Percentiles rank a stretch among this genome's conserved stretches.
These are phyloP conservation scores for Clarireedia paspali DNA, from an alignment of 2,329 filamentous ascomycete genomes.

Conservation along the genomic window DNA sequence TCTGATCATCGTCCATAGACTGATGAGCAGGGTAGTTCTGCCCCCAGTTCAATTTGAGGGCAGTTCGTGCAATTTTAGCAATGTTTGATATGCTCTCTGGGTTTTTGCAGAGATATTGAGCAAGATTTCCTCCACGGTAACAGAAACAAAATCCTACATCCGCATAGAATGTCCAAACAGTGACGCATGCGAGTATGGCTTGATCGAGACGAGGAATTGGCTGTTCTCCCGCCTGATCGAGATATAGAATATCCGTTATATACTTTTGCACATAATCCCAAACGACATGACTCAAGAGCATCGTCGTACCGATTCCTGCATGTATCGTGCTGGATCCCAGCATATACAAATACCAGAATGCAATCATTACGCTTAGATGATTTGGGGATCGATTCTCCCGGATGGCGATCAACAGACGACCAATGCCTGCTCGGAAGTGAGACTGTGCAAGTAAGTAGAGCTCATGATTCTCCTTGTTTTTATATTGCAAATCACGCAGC, in stretches of 20 bases:
- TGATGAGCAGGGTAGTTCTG: not conserved
- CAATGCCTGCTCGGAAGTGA: constrained; percentile 2
- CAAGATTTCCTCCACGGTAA: constrained; percentile 2
- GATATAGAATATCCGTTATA: not conserved
- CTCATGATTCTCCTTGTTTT: not conserved
- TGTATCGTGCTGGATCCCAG: not conserved
- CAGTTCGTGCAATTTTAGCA: not conserved
- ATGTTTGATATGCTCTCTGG: not conserved
- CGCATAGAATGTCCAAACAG: constrained; percentile 2
- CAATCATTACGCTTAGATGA: not conserved
- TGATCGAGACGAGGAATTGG: not conserved
- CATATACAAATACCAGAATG: constrained; percentile 7
- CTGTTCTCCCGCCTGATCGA: not conserved
- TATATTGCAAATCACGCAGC: not conserved
- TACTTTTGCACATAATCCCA: constrained; percentile 1
- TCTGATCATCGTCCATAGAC: not conserved
- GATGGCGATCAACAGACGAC: not conserved
- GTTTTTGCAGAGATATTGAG: not conserved
- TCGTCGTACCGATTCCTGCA: not conserved
- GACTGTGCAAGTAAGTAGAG: not conserved
- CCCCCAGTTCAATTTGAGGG: not conserved
- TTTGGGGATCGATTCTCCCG: not conserved
- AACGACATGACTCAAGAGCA: not conserved
- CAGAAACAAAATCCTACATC: constrained; percentile 4
- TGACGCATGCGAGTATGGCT: not conserved